A percentile compares a stretch with the other conserved stretches of the same genome.
Conservation (phyloP, 179 eudicot species). For the Gypsophila paniculata region DNA sequence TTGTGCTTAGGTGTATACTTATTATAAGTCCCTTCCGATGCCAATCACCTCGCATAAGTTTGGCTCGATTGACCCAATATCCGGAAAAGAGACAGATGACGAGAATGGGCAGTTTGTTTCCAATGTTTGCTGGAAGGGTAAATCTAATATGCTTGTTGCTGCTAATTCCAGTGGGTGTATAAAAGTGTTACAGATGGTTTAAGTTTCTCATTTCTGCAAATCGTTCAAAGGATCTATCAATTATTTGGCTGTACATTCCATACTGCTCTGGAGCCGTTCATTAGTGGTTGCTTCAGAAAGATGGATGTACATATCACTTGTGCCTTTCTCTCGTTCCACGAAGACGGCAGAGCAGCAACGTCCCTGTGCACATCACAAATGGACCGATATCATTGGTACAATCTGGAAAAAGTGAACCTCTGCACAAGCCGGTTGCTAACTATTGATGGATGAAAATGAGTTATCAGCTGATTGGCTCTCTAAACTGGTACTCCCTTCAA, state of each 20-base stretch:
- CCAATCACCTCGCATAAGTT: slow-evolving; percentile 87
- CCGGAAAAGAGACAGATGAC: slow-evolving; percentile 85
- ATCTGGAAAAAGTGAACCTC: not conserved
- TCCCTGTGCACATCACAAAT: not conserved
- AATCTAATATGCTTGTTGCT: slow-evolving; percentile 75
- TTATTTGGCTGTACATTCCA: slow-evolving; percentile 6
- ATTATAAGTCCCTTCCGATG: slow-evolving; percentile 77
- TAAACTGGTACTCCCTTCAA: not conserved
- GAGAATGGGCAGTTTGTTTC: slow-evolving; percentile 89
- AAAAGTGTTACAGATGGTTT: slow-evolving; percentile 80
- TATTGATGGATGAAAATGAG: not conserved
- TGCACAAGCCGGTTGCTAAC: not conserved
- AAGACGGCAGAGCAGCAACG: slow-evolving; percentile 10
- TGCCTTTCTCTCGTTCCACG: slow-evolving; percentile 1
- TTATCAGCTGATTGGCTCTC: not conserved
- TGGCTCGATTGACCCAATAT: slow-evolving; percentile 80
- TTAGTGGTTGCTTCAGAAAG: not conserved
- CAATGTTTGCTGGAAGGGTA: slow-evolving; percentile 88
- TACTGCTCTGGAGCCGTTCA: slow-evolving; percentile 2
- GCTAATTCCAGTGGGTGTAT: slow-evolving; percentile 89
- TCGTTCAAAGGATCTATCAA: not conserved
- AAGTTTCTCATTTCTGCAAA: slow-evolving; percentile 14
- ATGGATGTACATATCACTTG: not conserved
- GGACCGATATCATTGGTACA: not conserved
- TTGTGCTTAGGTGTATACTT: slow-evolving; percentile 55